These are phyloP conservation scores for Arabidopsis thaliana DNA, from an alignment of 345 rosid genomes.

Conservation along the genomic window TAIR10.1 NC_003074.8:8388001-8388500, in stretches of 20 bases:
- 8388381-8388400: constrained; percentile 80
- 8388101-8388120: constrained; percentile 73
- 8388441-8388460: constrained; percentile 64
- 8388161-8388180: constrained; percentile 11
- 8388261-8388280: constrained; percentile 69
- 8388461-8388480: constrained; percentile 96
- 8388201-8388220: constrained; percentile 79
- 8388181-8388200: constrained; percentile 46
- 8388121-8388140: constrained; percentile 65
- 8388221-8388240: constrained; percentile 73
- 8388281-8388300: constrained; percentile 95
- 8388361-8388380: constrained; percentile 48
- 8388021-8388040: constrained; percentile 88
- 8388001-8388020: constrained; percentile 97
- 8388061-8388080: constrained; percentile 57
- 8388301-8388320: constrained; percentile 97
- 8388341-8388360: constrained; percentile 69
- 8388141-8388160: not conserved
- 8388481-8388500: constrained; percentile 38
- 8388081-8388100: constrained; percentile 79
- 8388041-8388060: constrained; percentile 74
- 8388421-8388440: constrained; percentile 97
- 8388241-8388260: constrained; percentile 86
- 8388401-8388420: constrained; percentile 98
- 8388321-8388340: constrained; percentile 70